Evolutionary conservation across 2,329 filamentous ascomycete species (phyloP), one percentile per base, ranked within the genome.

Genomic region (Aspergillus carbonarius): DNA sequence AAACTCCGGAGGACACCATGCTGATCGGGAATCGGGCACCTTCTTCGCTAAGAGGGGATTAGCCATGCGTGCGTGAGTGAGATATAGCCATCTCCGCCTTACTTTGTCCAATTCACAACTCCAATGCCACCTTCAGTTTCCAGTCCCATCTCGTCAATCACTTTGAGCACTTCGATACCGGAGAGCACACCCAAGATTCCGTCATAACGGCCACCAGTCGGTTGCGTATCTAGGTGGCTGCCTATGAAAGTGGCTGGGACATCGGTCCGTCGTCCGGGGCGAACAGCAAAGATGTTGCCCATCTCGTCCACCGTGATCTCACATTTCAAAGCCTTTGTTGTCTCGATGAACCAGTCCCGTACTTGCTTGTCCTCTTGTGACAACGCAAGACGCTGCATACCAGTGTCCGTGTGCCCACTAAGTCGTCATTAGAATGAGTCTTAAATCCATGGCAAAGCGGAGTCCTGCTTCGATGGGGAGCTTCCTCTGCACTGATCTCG

Each of bases 241-340:
- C 89, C 89, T 27, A 85, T 88, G 61, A 86, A 90, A 1, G 87
- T 89, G 1, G 89, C 83, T 8, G 85, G 80, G 2, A 83, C 83
- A 25, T 83, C 79, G 17, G 80, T 77, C 53, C 76, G 75, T 57
- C 82, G 76, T 1, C 90, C 90, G 3, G 86, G 83, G 2, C 88
- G 82, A 3, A 91, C 80, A 0, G 90, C 89, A 70, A 93, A 95
- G 60, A 89, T 89, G 65, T 93, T 95, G 18, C 90, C 90, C 85
- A 93, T 92, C 25, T 84, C 79, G 70, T 95, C 91, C 1, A 91
- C 74, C 0, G 82, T 87, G 7, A 90, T 80, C 3, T 81, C 79
- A 71, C 90, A 93, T 9, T 87, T 88, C 0, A 92, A 76, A 0
- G 76, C 78, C 66, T 84, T 75, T 1, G 85, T 85, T 0, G 85